phyloP scores from a whole-genome alignment of 2,329 filamentous ascomycete species.

The Clonostachys rhizophaga region DNA sequence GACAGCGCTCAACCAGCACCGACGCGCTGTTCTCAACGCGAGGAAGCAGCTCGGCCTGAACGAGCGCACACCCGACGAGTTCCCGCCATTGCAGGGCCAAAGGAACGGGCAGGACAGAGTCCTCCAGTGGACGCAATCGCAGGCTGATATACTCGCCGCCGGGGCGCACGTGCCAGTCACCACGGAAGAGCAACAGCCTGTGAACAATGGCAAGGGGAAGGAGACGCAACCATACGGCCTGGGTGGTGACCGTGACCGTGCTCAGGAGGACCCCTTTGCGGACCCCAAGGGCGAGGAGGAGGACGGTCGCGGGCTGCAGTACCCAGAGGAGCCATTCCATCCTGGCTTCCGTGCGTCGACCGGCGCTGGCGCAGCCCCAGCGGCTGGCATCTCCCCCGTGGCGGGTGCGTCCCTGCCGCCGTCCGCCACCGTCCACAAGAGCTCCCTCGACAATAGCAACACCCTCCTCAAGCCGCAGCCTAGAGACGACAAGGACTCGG shows the following conservation, averaged over 20 bases:
- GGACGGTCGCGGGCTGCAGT: conserved; percentile 5
- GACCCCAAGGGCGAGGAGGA: conserved; percentile 9
- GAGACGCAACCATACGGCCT: conserved; percentile 6
- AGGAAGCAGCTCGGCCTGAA: conserved; percentile 46
- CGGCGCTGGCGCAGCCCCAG: too few species aligned
- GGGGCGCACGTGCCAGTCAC: neutral
- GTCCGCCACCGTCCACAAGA: too few species aligned
- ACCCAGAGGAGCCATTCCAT: too few species aligned
- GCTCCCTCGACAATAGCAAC: too few species aligned
- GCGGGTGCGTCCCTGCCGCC: too few species aligned
- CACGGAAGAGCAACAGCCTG: neutral
- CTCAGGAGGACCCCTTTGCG: neutral
- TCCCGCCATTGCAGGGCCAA: conserved; percentile 13
- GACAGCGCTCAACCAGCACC: conserved; percentile 76
- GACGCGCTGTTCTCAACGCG: conserved; percentile 68
- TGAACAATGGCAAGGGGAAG: conserved; percentile 25
- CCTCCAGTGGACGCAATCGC: conserved; percentile 5
- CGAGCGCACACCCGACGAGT: conserved; percentile 13
- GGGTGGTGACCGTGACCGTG: too few species aligned
- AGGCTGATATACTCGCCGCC: neutral
- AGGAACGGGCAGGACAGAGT: conserved; percentile 22
- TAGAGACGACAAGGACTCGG: conserved; percentile 15
- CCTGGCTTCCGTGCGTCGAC: too few species aligned
- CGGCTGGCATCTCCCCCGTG: too few species aligned
- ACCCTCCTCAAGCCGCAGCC: conserved; percentile 3